phyloP scores from a whole-genome alignment of 306 rosid genomes.

The Medicago lupulina region DNA sequence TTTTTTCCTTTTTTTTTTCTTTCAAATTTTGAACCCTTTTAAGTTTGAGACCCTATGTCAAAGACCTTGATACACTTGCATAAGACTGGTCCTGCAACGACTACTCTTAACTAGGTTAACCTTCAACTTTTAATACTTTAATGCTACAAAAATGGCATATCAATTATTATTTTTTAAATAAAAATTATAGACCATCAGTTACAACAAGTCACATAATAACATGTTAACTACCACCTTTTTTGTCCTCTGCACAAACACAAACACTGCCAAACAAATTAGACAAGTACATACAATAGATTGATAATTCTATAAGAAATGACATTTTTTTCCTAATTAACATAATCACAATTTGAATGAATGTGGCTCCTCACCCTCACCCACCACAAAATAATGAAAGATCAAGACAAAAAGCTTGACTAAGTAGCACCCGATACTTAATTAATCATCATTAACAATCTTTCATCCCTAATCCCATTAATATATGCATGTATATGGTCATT shows the following conservation, averaged over 20 bases:
- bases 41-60: no score
- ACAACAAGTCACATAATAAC: conserved; percentile 17
- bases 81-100: no score
- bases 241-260: conserved; percentile 22
- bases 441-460: conserved; percentile 9
- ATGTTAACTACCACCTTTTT: conserved; percentile 30
- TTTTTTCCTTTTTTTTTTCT: no score
- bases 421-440: conserved; percentile 16
- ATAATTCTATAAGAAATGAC: conserved; percentile 6
- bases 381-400: conserved; percentile 11
- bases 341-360: conserved; percentile 38
- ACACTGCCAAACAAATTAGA: conserved; percentile 1
- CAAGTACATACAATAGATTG: conserved; percentile 39
- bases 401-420: conserved; percentile 2
- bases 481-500: conserved; percentile 27
- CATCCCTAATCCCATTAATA: conserved; percentile 8
- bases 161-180: conserved; percentile 4
- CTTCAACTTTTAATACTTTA: no score
- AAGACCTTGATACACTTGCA: no score
- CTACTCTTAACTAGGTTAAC: no score
- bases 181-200: conserved; percentile 21
- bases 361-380: conserved; percentile 24
- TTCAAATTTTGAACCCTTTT: no score
- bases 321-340: conserved; percentile 20
- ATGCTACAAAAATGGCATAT: not conserved